Evolutionary conservation across 306 rosid species (phyloP).

Genomic region (Vicia faba): DNA sequence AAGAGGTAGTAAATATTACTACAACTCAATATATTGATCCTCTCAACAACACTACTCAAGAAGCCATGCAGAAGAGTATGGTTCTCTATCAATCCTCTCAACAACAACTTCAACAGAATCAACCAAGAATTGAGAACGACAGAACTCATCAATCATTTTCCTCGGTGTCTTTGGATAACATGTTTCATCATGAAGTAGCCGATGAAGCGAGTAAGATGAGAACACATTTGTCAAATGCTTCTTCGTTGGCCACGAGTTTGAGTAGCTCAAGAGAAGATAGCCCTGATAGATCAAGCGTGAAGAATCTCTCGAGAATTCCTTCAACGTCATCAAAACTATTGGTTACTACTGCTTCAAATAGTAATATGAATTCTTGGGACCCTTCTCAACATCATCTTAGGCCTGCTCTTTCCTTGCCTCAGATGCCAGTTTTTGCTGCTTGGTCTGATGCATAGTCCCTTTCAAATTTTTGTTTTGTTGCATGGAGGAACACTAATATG

Average conservation of each 20-base stretch:
- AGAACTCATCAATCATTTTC: slow-evolving; percentile 35
- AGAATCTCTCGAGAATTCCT: slow-evolving; percentile 53
- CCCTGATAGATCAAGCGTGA: slow-evolving; percentile 61
- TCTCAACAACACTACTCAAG: slow-evolving; percentile 34
- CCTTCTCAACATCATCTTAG: slow-evolving; percentile 56
- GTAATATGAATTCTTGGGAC: slow-evolving; percentile 58
- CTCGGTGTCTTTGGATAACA: slow-evolving; percentile 42
- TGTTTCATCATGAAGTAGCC: slow-evolving; percentile 43
- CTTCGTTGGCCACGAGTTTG: slow-evolving; percentile 73
- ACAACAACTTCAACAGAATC: slow-evolving; percentile 51
- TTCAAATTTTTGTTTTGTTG: not conserved
- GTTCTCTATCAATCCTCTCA: slow-evolving; percentile 46
- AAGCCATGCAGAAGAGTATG: slow-evolving; percentile 57
- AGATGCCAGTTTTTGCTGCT: slow-evolving; percentile 76
- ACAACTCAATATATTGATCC: slow-evolving; percentile 43
- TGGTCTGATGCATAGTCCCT: slow-evolving; percentile 62
- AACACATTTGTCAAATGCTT: slow-evolving; percentile 63
- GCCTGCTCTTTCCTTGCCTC: slow-evolving; percentile 62
- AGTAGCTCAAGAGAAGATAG: slow-evolving; percentile 76
- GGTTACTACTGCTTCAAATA: slow-evolving; percentile 41
- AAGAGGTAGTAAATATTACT: slow-evolving; percentile 35
- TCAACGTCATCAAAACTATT: slow-evolving; percentile 54
- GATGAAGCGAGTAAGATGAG: slow-evolving; percentile 55
- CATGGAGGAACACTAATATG: slow-evolving; percentile 35
- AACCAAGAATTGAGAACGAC: slow-evolving; percentile 36